Evolutionary conservation across 2,329 filamentous ascomycete genomes (phyloP), one percentile per base, ranked within the genome.

Genomic region (Canariomyces notabilis): DNA sequence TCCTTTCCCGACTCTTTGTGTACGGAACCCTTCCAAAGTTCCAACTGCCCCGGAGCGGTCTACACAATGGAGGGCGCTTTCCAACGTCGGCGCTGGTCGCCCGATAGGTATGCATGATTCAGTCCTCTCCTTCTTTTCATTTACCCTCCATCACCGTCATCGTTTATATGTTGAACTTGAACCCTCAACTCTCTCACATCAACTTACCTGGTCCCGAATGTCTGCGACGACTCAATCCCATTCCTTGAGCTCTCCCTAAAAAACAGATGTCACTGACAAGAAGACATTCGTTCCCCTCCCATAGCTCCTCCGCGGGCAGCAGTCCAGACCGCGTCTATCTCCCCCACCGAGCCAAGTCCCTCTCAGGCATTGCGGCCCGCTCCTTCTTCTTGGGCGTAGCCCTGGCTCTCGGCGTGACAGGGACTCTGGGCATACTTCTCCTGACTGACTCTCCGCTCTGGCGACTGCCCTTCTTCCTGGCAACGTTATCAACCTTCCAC

Each of bases 401-500:
- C 15, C 59, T 75, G n/a, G 61, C 71, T 12, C 40, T 62, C 11
- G 64, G 66, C 35, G 55, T 66, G 37, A 48, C 67, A 37, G 43
- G 64, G 29, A 61, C 67, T 42, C 31, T 57, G 9, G 44, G 57
- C 37, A 57, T 68, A 44, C 57, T 73, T 11, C 14, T 64, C 34
- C 57, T 63, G 46, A 69, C 68, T 5, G 51, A 64, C 12, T 72
- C 68, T 26, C 72, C 76, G 18, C 65, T 77, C 46, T 84, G 80
- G 80, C 78, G 81, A 46, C 63, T 77, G 6, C 77, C 80, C 22
- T 80, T 83, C 63, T 91, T 91, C 69, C 60, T 85, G 38, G 70
- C 71, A 42, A 72, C 81, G 12, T 82, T 97, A 38, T 77, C 83
- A 20, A 58, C 85, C 22, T 97, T 97, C 70, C 93, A 98, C 73